Evolutionary conservation across 495 filamentous ascomycete species (phyloP), one percentile per base, ranked within the genome.

Genomic region (Parachaetomium inaequale): DNA sequence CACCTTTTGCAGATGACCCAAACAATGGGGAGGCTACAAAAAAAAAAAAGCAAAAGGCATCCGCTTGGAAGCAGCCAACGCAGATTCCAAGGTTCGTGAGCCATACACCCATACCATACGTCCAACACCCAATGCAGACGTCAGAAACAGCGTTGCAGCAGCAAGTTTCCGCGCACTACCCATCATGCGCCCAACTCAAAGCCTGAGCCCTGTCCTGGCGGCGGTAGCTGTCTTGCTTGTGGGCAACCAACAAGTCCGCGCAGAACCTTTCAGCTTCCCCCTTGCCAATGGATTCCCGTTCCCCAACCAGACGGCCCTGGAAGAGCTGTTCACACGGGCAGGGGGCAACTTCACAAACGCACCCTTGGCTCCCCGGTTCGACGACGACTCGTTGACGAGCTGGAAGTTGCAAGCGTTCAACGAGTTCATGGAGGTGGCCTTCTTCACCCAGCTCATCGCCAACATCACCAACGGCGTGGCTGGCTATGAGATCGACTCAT

Each of bases 261-360:
- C 43, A 25, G 43, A 47, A 47, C 43, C 43, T 47, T 47, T 47
- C 21, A 21, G 43, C 43, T 47, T 47, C 21, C 43, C 43, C n/a
- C 43, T 47, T 25, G 3, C 43, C 43, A 47, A 47, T 47, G 43
- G 43, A 47, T 47, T 47, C 43, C 43, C 43, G 43, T 47, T 47
- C 43, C 43, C 43, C n/a, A 47, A 47, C 21, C 7, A 47, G 4
- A 47, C 43, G 5, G 43, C 43, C 7, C 43, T 47, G 43, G 43
- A 47, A 12, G 43, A 47, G 43, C 43, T 47, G 43, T 47, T 47
- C 19, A 47, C 43, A 47, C 43, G 43, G 11, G 43, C 43, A 21
- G 43, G 43, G 43, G 43, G 43, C 6, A 47, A 47, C 19, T 47
- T 47, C 21, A 47, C 43, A 5, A 47, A 47, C 43, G 43, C 43